Percentiles rank a stretch among this genome's conserved stretches.
Evolutionary conservation across 768 basidiomycete genomes (phyloP).

Genomic region (Suillus plorans): DNA sequence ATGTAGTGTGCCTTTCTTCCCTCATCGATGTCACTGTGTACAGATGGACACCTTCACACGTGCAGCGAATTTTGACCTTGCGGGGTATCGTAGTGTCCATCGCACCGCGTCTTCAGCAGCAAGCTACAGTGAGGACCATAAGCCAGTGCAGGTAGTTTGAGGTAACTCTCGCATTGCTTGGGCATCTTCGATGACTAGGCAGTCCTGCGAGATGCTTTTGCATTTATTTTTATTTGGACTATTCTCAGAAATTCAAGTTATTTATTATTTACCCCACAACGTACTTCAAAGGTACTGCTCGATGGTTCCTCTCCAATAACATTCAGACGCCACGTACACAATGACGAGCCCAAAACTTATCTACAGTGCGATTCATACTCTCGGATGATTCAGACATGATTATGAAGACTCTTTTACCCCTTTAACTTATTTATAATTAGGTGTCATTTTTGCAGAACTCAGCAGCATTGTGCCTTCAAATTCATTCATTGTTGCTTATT

Average conservation of each 20-base stretch:
- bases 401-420: too few relatives aligned
- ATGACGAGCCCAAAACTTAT: not conserved
- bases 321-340: not conserved
- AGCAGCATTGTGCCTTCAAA: too few relatives aligned
- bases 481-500: too few relatives aligned
- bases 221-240: not conserved
- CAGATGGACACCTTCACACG: slow-evolving; percentile 32
- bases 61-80: slow-evolving; percentile 6
- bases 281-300: not conserved
- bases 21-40: slow-evolving; percentile 5
- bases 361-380: too few relatives aligned
- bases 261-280: not conserved
- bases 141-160: not conserved
- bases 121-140: slow-evolving; percentile 3
- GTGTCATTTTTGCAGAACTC: too few relatives aligned
- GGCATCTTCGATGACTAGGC: not conserved
- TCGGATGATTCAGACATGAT: too few relatives aligned
- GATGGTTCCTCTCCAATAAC: not conserved
- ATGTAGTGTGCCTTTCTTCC: not conserved
- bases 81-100: not conserved
- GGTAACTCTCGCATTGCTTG: not conserved
- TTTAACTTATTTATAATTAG: too few relatives aligned
- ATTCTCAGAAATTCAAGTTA: not conserved
- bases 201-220: not conserved
- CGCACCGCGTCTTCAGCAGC: not conserved